Percentiles rank a stretch among this genome's conserved stretches.
Conservation (phyloP, 2,329 filamentous ascomycete genomes). For the Pseudogymnoascus sp. region DNA sequence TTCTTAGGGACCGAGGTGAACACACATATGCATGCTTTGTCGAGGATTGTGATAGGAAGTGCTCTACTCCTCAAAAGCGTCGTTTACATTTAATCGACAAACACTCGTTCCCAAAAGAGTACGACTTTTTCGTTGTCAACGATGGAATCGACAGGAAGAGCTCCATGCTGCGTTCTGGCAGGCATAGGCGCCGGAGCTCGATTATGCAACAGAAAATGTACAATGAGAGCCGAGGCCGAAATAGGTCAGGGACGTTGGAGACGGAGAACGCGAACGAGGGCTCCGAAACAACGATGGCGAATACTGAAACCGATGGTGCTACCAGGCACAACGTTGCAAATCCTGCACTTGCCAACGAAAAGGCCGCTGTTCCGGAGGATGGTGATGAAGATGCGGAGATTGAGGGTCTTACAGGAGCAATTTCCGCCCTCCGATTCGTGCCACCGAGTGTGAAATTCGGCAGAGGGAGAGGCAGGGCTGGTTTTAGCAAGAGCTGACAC, state of each 20-base stretch:
- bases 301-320: conserved; percentile 14
- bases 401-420: conserved; percentile 54
- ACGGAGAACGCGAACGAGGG: conserved; percentile 1
- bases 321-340: conserved; percentile 14
- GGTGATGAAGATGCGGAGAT: conserved; percentile 37
- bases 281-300: conserved; percentile 22
- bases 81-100: conserved; percentile 88
- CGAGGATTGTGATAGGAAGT: conserved; percentile 77
- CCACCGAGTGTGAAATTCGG: conserved; percentile 60
- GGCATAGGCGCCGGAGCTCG: conserved; percentile 40
- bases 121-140: conserved; percentile 80
- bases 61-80: conserved; percentile 73
- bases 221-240: conserved; percentile 17
- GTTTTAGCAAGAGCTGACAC: conserved; percentile 20
- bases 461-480: conserved; percentile 22
- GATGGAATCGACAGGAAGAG: conserved; percentile 79
- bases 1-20: conserved; percentile 69
- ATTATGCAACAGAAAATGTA: conserved; percentile 27
- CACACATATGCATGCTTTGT: conserved; percentile 91
- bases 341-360: conserved; percentile 15
- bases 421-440: conserved; percentile 65
- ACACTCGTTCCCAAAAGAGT: conserved; percentile 81
- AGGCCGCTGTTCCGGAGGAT: conserved; percentile 12
- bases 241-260: conserved; percentile 15
- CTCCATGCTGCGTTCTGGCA: conserved; percentile 62